phyloP scores from a whole-genome alignment of 2,329 filamentous ascomycete genomes.

The Claviceps arundinis region DNA sequence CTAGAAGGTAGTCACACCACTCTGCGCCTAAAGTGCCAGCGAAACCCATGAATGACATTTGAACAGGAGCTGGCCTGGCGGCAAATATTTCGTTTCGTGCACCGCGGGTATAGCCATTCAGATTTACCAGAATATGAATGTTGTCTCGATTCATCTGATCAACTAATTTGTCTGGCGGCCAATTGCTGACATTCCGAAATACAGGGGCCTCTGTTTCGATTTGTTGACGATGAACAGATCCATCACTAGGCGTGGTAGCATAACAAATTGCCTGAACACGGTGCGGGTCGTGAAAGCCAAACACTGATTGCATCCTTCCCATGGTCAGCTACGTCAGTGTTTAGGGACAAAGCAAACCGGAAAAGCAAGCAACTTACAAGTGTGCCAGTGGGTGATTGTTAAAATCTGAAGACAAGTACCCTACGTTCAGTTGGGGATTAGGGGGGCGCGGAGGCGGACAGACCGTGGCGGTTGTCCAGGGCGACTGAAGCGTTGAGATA shows the following conservation, averaged over 20 bases:
- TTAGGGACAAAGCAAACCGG: background rate
- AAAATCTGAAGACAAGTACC: slow-evolving; percentile 96
- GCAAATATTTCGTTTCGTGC: slow-evolving; percentile 97
- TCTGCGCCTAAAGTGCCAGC: slow-evolving; percentile 90
- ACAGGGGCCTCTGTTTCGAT: slow-evolving; percentile 88
- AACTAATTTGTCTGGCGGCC: slow-evolving; percentile 74
- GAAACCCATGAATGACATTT: slow-evolving; percentile 99
- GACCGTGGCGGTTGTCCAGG: slow-evolving; percentile 73
- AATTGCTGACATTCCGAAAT: slow-evolving; percentile 77
- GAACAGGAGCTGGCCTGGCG: slow-evolving; percentile 82
- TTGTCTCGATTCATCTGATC: slow-evolving; percentile 75
- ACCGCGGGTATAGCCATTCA: slow-evolving; percentile 96
- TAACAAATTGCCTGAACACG: slow-evolving; percentile 85
- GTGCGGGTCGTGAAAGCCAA: slow-evolving; percentile 67
- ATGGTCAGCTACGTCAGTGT: background rate
- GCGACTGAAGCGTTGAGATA: slow-evolving; percentile 69
- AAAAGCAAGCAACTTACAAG: slow-evolving; percentile 36
- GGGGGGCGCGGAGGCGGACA: slow-evolving; percentile 80
- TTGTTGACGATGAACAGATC: slow-evolving; percentile 76
- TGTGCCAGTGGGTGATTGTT: slow-evolving; percentile 97
- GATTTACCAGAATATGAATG: slow-evolving; percentile 88
- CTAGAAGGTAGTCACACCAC: slow-evolving; percentile 96
- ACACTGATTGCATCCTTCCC: slow-evolving; percentile 84
- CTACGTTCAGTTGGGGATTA: slow-evolving; percentile 71
- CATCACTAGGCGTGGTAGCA: slow-evolving; percentile 84